A percentile compares a stretch with the other conserved stretches of the same genome.
Conservation (phyloP, 768 basidiomycete species). For the Tulasnella calospora region DNA sequence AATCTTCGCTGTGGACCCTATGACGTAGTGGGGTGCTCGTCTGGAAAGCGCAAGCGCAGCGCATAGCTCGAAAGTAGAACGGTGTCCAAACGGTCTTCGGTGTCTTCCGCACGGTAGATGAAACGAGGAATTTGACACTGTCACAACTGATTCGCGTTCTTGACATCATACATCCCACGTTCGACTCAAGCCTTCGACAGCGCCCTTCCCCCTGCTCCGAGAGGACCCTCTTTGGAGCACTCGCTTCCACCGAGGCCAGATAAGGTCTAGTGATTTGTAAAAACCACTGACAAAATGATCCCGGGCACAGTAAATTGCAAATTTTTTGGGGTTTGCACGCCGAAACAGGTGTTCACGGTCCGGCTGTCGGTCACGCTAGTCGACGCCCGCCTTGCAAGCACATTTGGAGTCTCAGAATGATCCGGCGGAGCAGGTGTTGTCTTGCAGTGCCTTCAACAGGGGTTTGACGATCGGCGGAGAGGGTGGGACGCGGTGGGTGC, state of each 20-base stretch:
- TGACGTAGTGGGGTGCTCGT: conserved; percentile 2
- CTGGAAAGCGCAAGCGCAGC: not conserved
- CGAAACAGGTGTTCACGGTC: not conserved
- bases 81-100: conserved; percentile 2
- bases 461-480: not conserved
- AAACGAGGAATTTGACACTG: not conserved
- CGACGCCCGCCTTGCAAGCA: not conserved
- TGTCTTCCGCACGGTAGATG: not conserved
- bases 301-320: not conserved
- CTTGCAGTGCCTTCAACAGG: not conserved
- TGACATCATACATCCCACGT: not conserved
- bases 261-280: conserved; percentile 1
- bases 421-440: not conserved
- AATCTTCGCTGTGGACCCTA: not conserved
- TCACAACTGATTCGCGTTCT: not conserved
- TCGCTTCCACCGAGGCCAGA: not conserved
- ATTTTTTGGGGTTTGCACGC: not conserved
- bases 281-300: not conserved
- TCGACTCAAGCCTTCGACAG: not conserved
- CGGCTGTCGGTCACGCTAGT: not conserved
- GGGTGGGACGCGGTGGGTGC: not conserved
- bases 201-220: not conserved
- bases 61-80: not conserved
- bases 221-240: not conserved
- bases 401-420: not conserved